Conservation (phyloP, 2,329 filamentous ascomycete species). For the Neospermospora avenae region DNA sequence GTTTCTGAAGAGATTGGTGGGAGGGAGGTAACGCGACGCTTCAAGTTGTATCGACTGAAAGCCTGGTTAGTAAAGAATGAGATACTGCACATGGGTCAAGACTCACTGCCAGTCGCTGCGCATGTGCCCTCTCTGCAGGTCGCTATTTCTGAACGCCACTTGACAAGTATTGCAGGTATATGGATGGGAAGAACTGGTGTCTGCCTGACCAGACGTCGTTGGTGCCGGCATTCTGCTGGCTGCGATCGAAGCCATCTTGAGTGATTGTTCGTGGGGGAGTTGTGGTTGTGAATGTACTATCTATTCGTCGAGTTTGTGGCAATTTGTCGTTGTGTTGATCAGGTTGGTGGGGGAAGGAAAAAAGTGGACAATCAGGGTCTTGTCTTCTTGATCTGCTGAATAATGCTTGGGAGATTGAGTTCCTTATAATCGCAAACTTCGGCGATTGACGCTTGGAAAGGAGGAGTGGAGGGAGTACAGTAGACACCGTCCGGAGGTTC, state of each 20-base stretch:
- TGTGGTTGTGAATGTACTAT: background rate
- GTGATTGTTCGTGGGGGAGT: background rate
- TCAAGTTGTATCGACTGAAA: constrained; percentile 85
- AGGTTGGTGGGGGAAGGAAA: constrained; percentile 6
- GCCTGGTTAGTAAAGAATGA: constrained; percentile 20
- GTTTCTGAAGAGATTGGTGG: constrained; percentile 88
- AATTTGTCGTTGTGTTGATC: constrained; percentile 4
- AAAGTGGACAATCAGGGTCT: constrained; percentile 4
- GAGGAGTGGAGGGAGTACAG: background rate
- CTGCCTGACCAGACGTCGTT: constrained; percentile 16
- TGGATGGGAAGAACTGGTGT: constrained; percentile 61
- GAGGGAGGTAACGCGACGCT: constrained; percentile 85
- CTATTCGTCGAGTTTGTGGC: constrained; percentile 10
- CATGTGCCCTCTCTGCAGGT: constrained; percentile 94
- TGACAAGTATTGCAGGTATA: constrained; percentile 99
- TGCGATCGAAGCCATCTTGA: constrained; percentile 47
- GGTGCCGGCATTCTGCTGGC: constrained; percentile 35
- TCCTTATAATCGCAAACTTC: background rate
- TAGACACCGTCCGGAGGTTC: background rate
- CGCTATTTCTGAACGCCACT: constrained; percentile 91
- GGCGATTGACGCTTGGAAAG: background rate
- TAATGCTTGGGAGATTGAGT: background rate
- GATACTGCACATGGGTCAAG: constrained; percentile 7
- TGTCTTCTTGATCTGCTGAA: background rate
- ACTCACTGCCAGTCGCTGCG: constrained; percentile 97